Evolutionary conservation across 495 filamentous ascomycete genomes (phyloP), one percentile per base, ranked within the genome.

Genomic region (Mycothermus thermophilus): DNA sequence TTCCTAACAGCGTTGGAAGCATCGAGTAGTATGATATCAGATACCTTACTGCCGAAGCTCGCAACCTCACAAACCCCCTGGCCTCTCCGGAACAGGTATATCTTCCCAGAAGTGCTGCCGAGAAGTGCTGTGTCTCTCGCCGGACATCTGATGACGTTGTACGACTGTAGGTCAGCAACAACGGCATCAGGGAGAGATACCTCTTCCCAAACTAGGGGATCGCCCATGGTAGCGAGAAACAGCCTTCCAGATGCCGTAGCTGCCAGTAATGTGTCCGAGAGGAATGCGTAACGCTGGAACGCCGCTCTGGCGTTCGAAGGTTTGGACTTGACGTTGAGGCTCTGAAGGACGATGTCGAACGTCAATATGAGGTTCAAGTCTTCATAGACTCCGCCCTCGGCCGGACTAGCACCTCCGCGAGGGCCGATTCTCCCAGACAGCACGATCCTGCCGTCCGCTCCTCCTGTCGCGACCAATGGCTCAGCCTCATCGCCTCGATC

Each of bases 361-460:
- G 41, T 40, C 4, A 52, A 4, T 4, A 9, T 42, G 14, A 46
- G 16, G 1, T 53, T 41, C 26, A 53, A 11, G 12, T 46, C 41
- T 11, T 30, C 16, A 11, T 34, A 35, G 4, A 2, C 6, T 2
- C 32, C 29, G 8, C 22, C 20, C 7, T 15, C n/a, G 4, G n/a
- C 33, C 1, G 31, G 21, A 15, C 17, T 2, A 1, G 17, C 17
- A 3, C 42, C 20, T 12, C 9, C 12, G 2, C n/a, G n/a, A n/a
- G n/a, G n/a, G n/a, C n/a, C n/a, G n/a, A 19, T 16, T 22, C 13
- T 34, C 16, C 57, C 47, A 28, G 66, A 48, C 8, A 70, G 36
- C 0, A 51, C 57, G 17, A 74, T 56, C 40, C 70, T 60, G 9
- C 86, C 81, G 62, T 97, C 90, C 13, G 80, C 75, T n/a, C 83